phyloP scores from a whole-genome alignment of 192 early-diverging fungal genomes.

The Podila clonocystis region DNA sequence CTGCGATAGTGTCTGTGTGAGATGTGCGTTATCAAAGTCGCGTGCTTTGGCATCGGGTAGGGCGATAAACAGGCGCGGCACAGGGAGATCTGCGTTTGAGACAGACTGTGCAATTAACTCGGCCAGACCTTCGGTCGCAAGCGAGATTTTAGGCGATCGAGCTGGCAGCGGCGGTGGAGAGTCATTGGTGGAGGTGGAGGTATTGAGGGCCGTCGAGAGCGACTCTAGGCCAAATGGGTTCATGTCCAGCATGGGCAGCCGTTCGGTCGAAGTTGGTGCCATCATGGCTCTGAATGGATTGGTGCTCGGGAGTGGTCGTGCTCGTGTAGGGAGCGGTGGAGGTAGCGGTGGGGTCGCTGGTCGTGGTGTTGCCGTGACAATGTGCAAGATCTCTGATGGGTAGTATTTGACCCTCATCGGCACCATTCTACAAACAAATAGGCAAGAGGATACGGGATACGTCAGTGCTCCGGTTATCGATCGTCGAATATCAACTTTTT shows the following conservation, averaged over 20 bases:
- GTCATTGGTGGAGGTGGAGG: background rate
- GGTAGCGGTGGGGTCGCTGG: background rate
- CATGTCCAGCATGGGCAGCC: background rate
- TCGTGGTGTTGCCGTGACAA: conserved; percentile 2
- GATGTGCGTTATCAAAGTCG: background rate
- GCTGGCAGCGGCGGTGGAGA: background rate
- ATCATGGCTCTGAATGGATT: background rate
- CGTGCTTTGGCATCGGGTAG: conserved; percentile 27
- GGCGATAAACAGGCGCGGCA: conserved; percentile 21
- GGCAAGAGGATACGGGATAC: background rate
- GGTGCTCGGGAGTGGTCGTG: background rate
- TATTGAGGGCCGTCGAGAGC: background rate
- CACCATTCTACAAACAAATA: conserved; percentile 11
- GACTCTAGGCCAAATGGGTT: background rate
- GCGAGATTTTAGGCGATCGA: background rate
- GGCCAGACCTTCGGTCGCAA: background rate
- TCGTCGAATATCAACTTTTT: too few relatives aligned
- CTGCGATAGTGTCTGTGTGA: background rate
- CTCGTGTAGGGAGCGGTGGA: background rate
- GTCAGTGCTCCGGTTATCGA: too few relatives aligned
- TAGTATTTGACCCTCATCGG: conserved; percentile 16
- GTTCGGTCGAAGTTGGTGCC: background rate
- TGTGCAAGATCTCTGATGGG: background rate
- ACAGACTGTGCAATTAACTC: conserved; percentile 4
- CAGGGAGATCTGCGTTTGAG: conserved; percentile 2